Base-by-base conservation (phyloP, 441 rosid species). In the Flueggea neowawraea region DNA sequence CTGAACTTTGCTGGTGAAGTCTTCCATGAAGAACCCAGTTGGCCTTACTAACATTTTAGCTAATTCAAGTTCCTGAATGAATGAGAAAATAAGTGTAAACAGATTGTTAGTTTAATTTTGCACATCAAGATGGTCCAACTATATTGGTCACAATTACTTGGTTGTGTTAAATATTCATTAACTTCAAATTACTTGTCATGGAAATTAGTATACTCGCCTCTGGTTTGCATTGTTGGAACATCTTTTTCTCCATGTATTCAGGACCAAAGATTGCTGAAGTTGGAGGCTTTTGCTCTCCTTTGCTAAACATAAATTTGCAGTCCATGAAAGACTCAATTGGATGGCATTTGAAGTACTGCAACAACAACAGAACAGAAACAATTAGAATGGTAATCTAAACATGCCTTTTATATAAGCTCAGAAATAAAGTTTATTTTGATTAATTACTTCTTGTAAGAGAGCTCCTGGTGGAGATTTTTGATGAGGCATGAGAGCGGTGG, bases 231-330 rank as follows among this genome's bases (percentile, higher is more conserved):
- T 52, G 45, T 5, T 50, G 45, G 22, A 64, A 79, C 31, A 53
- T 12, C 15, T 10, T 61, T 4, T 36, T 57, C 45, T 65, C 41
- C 65, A 70, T 31, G 62, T 63, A 70, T 4, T 64, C n/a, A 5
- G 72, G 72, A 7, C 82, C 82, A 53, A 78, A 68, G 5, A 71
- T 12, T 14, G 33, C 72, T 8, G 74, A 57, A 32, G 71, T 75
- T 31, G 73, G 67, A 15, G 57, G 79, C 2, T 67, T 60, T 32
- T 74, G 61, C 12, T 9, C 31, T 50, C 75, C 70, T 4, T 67
- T 52, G 13, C 36, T 69, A 44, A 61, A 69, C 28, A 36, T 51
- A 12, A 67, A 53, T 45, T 65, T 57, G 61, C 52, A 47, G 44
- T 78, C 81, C 67, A 77, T 31, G 6, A 5, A 36, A 36, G 41